Conservation (phyloP, 352 stramenopile species). For the Stramenopiles sp. region DNA sequence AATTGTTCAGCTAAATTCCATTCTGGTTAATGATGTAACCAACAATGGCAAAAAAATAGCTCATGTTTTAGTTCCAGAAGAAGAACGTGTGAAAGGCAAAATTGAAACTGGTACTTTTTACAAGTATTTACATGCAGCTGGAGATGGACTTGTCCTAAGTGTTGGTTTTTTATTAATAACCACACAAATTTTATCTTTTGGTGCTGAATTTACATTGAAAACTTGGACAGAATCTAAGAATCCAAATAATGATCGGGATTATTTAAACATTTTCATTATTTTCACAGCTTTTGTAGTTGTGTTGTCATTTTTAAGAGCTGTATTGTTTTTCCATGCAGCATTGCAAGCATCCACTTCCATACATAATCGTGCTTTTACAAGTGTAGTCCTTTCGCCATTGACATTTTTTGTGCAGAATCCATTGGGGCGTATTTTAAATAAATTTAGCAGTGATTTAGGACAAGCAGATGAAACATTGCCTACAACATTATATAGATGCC, state of each 20-base stretch:
- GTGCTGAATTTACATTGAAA: too few species aligned
- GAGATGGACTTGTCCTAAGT: too few species aligned
- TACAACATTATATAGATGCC: neutral
- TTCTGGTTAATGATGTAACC: too few species aligned
- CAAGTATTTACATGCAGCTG: too few species aligned
- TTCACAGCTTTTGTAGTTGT: neutral
- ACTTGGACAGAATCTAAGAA: too few species aligned
- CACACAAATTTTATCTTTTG: too few species aligned
- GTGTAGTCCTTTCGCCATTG: slow-evolving; percentile 31
- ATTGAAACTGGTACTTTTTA: too few species aligned
- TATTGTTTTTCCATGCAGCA: neutral
- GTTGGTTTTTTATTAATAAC: too few species aligned
- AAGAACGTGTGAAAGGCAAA: too few species aligned
- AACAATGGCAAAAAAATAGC: too few species aligned
- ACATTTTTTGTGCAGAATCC: slow-evolving; percentile 3
- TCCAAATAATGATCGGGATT: neutral
- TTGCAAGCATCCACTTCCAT: neutral
- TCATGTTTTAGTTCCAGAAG: too few species aligned
- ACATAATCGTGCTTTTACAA: slow-evolving; percentile 27
- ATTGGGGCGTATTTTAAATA: slow-evolving; percentile 15
- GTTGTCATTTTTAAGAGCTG: neutral
- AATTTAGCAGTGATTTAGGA: slow-evolving; percentile 11
- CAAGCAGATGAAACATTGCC: neutral
- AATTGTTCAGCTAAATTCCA: too few species aligned
- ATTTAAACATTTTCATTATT: neutral